Evolutionary conservation across 345 rosid species (phyloP).

Genomic region (Rhizophora mangle): DNA sequence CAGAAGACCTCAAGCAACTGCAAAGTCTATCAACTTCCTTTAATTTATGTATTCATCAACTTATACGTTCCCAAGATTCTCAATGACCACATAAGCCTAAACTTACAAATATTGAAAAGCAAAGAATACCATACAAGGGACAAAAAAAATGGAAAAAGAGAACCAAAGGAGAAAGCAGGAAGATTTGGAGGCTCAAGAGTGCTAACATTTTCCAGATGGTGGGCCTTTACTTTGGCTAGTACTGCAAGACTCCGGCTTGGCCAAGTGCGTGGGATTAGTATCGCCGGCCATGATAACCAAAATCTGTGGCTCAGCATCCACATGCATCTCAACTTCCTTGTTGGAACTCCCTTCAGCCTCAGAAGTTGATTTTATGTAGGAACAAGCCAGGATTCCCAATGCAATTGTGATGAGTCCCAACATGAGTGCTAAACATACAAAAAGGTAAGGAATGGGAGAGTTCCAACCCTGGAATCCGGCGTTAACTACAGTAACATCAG

Average conservation of each 20-base stretch:
- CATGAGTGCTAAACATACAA: conserved; percentile 20
- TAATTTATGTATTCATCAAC: neutral
- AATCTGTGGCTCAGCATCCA: conserved; percentile 17
- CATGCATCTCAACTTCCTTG: neutral
- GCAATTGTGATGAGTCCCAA: conserved; percentile 22
- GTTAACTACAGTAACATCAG: neutral
- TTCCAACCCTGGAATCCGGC: conserved; percentile 9
- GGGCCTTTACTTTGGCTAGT: neutral
- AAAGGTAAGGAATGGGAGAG: conserved; percentile 31
- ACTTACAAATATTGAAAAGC: too few species aligned
- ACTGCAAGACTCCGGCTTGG: neutral
- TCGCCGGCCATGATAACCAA: conserved; percentile 26
- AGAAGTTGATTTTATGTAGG: conserved; percentile 11
- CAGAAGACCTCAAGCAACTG: too few species aligned
- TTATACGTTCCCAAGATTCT: neutral
- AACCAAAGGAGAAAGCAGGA: neutral
- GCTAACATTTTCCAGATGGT: neutral
- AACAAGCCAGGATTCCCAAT: conserved; percentile 30
- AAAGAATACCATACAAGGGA: neutral
- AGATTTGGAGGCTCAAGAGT: neutral
- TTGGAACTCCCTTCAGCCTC: neutral
- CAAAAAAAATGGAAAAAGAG: neutral
- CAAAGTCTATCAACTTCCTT: neutral
- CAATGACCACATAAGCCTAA: too few species aligned
- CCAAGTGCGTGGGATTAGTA: conserved; percentile 13